Evolutionary conservation across 2,329 filamentous ascomycete genomes (phyloP).

Genomic region (Dactylellina leptospora): DNA sequence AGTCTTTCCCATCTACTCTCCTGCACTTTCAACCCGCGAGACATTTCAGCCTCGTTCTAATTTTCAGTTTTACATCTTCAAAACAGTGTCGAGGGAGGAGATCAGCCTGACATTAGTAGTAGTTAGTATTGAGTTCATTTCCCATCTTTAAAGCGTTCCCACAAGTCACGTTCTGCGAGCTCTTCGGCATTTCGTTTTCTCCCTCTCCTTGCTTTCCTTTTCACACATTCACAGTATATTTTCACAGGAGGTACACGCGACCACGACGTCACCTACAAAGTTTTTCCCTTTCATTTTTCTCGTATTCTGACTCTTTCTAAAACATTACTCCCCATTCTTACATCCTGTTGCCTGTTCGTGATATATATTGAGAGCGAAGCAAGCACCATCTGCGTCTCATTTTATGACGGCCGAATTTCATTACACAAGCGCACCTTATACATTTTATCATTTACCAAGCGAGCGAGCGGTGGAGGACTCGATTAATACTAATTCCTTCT

Average conservation of each 20-base stretch:
- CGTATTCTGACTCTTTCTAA: neutral
- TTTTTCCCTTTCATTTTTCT: neutral
- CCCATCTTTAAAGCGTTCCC: neutral
- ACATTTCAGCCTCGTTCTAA: neutral
- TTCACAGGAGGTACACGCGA: conserved; percentile 41
- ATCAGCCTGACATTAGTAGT: neutral
- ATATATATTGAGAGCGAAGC: neutral
- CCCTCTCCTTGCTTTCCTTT: neutral
- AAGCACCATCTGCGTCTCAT: neutral
- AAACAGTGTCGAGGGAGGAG: neutral
- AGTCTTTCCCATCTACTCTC: neutral
- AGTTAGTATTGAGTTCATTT: neutral
- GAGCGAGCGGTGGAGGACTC: conserved; percentile 16
- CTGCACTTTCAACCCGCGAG: neutral
- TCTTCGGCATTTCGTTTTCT: conserved; percentile 8
- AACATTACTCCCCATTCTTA: neutral
- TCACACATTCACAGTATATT: conserved; percentile 4
- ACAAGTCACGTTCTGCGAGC: neutral
- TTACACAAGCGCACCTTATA: conserved; percentile 3
- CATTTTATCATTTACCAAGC: neutral
- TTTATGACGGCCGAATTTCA: neutral
- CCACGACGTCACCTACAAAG: conserved; percentile 20
- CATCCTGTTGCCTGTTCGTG: neutral
- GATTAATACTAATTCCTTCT: conserved; percentile 33
- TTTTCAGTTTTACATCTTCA: neutral